Evolutionary conservation across 345 rosid genomes (phyloP), one percentile per base, ranked within the genome.

Genomic region (Gossypium turneri): DNA sequence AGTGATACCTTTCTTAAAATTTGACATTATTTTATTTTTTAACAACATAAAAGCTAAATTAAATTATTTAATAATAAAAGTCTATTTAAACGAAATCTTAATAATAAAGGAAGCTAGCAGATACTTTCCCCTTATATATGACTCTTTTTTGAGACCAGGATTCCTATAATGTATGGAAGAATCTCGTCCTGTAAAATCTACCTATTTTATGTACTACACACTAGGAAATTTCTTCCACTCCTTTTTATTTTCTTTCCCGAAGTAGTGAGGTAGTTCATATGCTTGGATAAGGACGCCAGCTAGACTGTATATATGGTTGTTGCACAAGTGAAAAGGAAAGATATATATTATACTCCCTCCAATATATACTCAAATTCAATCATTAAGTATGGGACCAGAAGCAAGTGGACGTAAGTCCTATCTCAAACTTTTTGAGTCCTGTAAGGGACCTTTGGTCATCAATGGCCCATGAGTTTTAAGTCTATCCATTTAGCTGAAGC

Each of bases 231-330:
- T 51, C 12, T 41, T 17, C 11, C 27, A 19, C 38, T 70, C 22
- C 13, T 29, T 34, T 15, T n/a, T 24, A 3, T 12, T 52, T 13
- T n/a, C 29, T 8, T 15, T 10, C 73, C 25, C 41, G 7, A 2
- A 34, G 22, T 62, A 29, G 38, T 13, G n/a, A 17, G 16, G 7
- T 29, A 19, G 51, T n/a, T 48, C 61, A 9, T 52, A 29, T 27
- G 27, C 15, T 59, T 48, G 22, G 67, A 73, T 73, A 73, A 73
- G 75, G 57, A 44, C 45, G 57, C 75, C 75, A 73, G 16, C 45
- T 59, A 8, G 66, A 45, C 65, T 3, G 17, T 19, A 48, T 38
- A 2, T 43, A 13, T 50, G 59, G 44, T 53, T 50, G 8, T 50
- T 27, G 34, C 1, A 11, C 5, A 67, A 17, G 43, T 58, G 55